phyloP scores from a whole-genome alignment of 495 filamentous ascomycete species.

The Daldinia caldariorum region DNA sequence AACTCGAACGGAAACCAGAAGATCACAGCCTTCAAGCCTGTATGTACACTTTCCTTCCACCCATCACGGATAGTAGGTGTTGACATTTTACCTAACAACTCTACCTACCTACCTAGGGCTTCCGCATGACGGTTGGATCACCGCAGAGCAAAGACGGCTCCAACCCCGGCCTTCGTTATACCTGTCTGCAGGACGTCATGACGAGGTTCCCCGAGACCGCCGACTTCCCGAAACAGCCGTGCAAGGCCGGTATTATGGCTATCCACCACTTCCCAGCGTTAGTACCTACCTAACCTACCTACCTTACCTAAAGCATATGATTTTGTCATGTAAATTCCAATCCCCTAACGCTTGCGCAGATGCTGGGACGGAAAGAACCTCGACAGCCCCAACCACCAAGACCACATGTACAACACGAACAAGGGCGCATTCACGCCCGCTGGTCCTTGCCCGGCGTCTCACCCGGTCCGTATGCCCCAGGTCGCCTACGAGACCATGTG shows the following conservation, averaged over 20 bases:
- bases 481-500: constrained; percentile 57
- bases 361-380: constrained; percentile 61
- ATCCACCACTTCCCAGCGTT: constrained; percentile 53
- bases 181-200: constrained; percentile 50
- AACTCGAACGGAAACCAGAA: constrained; percentile 54
- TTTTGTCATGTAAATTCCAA: not conserved
- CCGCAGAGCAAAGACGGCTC: constrained; percentile 44
- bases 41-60: constrained; percentile 43
- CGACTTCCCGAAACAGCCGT: constrained; percentile 44
- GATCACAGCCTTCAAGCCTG: constrained; percentile 55
- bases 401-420: constrained; percentile 53
- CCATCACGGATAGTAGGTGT: too few relatives aligned
- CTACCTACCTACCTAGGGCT: too few relatives aligned
- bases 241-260: constrained; percentile 51
- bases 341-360: constrained; percentile 33
- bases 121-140: constrained; percentile 54
- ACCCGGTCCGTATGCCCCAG: constrained; percentile 52
- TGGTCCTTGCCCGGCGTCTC: constrained; percentile 52
- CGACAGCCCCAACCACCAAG: constrained; percentile 59
- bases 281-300: too few relatives aligned
- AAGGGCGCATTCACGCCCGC: constrained; percentile 41
- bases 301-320: not conserved
- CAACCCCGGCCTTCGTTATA: constrained; percentile 48
- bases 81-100: constrained; percentile 17
- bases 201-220: constrained; percentile 49